Evolutionary conservation across 2,329 filamentous ascomycete species (phyloP).

Genomic region (Gremmenia infestans): DNA sequence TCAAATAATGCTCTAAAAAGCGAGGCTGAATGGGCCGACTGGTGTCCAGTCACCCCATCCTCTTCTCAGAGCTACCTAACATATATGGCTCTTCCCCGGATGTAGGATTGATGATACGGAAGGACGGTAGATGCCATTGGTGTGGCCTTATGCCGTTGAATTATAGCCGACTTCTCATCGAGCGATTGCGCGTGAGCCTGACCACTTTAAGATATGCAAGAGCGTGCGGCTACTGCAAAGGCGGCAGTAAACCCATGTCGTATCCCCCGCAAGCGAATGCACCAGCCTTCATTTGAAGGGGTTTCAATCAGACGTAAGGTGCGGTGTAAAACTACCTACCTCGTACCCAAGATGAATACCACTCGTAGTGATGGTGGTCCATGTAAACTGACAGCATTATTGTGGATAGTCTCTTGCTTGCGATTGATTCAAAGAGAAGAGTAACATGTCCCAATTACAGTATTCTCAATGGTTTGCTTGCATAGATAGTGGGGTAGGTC

Average conservation of each 20-base stretch:
- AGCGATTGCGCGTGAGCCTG: neutral
- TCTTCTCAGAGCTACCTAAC: neutral
- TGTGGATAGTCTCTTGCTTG: neutral
- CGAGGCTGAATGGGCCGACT: neutral
- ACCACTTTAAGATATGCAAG: neutral
- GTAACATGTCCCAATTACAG: neutral
- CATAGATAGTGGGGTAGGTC: too few relatives aligned
- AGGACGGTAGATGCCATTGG: neutral
- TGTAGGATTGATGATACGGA: neutral
- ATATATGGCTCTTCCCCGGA: neutral
- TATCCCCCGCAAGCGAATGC: slow-evolving; percentile 12
- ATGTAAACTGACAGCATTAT: neutral
- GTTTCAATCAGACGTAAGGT: neutral
- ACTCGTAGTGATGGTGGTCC: neutral
- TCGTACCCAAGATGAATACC: neutral
- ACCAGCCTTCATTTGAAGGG: slow-evolving; percentile 6
- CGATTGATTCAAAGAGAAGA: too few relatives aligned
- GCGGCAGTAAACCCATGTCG: slow-evolving; percentile 15
- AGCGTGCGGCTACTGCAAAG: slow-evolving; percentile 1
- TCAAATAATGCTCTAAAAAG: slow-evolving; percentile 5
- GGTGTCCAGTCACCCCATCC: neutral
- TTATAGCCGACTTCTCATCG: neutral
- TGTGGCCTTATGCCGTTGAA: neutral
- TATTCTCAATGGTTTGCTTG: neutral
- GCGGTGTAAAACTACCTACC: neutral